Evolutionary conservation across 306 rosid genomes (phyloP), one percentile per base, ranked within the genome.

Genomic region (Rosa rugosa): DNA sequence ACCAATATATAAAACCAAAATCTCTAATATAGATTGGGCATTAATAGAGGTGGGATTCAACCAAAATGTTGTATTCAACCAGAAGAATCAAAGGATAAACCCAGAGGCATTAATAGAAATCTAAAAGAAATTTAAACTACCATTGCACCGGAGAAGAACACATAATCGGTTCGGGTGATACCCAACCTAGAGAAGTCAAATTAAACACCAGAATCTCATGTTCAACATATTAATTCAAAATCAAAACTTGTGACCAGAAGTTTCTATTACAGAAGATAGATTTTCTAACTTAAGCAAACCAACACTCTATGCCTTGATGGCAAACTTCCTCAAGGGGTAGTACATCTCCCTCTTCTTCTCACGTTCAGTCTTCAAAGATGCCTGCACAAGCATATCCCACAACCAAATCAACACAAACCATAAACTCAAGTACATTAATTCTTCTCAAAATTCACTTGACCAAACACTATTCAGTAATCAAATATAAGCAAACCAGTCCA

Each of bases 291-390:
- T 65, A 71, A 75, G 44, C 6, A 38, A 14, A 5, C 51, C 59
- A 62, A 68, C 31, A 63, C 59, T 87, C 87, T 94, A 94, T 71
- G 91, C 96, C 89, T 94, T 94, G 80, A 94, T 94, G 5, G 98
- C 98, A 72, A 86, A 91, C 88, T 94, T 94, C 83, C 98, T 91
- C 82, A 84, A 11, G 2, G 97, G 98, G 80, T 83, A 94, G 78
- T 94, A 91, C 83, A 83, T 62, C 80, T 91, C 94, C 77, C 77
- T 91, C 91, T 91, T 93, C 90, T 91, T 93, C 87, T 87, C 88
- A 5, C 97, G 78, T 45, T 94, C 92, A 3, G 98, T 94, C 89
- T 90, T 91, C 88, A 91, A 77, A 31, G 98, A 94, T 3, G 82
- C 87, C 98, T 94, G 85, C 50, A 75, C 36, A 73, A 77, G 31